Evolutionary conservation across 148 eudicot species (phyloP), one percentile per base, ranked within the genome.

Genomic region (Nepenthes gracilis): DNA sequence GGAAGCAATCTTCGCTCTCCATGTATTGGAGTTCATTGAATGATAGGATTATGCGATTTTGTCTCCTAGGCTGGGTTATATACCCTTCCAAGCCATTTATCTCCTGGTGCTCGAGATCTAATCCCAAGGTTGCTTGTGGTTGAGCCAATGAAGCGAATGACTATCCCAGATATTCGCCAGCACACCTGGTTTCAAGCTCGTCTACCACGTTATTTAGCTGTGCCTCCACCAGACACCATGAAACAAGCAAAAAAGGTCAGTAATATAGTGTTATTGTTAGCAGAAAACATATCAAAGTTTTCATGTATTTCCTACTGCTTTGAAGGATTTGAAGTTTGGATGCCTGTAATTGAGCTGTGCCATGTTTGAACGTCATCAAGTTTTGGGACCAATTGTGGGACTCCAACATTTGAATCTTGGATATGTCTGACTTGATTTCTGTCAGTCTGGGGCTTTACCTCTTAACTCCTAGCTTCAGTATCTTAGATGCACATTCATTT

Each of bases 91-190:
- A 88, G 96, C 67, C 98, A 93, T 71, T 77, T 92, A 59, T 92
- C 98, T 47, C 72, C 88, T 51, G 82, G 91, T 62, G 96, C 98
- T 35, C 81, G 96, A 66, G 96, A 88, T 77, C 76, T 92, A 72
- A 92, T 92, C 62, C 96, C 98, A 58, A 82, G 94, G 80, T 78
- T 93, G 95, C 98, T 93, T 72, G 85, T 88, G 49, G 96, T 88
- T 69, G 96, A 93, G 61, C 96, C 98, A 35, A 84, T 81, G 91
- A 93, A 88, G 71, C 78, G 98, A 32, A 80, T 93, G 71, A 86
- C 95, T 57, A 93, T 88, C 75, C 90, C 95, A 49, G 91, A 93
- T 65, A 88, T 93, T 62, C 88, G 96, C 43, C 77, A 75, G 40
- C 96, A 93, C 62, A 76, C 77, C 3, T 93, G 98, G 98, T 93